A percentile compares a stretch with the other conserved stretches of the same genome.
Evolutionary conservation across 208 protist genomes (phyloP).

Genomic region (Wallacemonas rigidus): DNA sequence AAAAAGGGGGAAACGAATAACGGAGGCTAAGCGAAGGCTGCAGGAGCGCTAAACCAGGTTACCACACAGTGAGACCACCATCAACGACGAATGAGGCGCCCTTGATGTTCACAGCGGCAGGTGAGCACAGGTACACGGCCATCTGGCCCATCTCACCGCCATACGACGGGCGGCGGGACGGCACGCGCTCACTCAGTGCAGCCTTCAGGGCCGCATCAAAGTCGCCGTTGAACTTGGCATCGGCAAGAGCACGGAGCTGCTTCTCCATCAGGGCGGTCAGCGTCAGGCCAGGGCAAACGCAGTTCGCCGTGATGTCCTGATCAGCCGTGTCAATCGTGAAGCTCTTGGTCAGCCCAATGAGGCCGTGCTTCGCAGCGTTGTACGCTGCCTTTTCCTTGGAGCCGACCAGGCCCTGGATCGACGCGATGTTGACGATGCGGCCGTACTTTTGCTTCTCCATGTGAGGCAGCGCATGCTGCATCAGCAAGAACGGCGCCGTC

Average conservation of each 20-base stretch:
- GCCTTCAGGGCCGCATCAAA: conserved; percentile 23
- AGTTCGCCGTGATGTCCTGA: conserved; percentile 48
- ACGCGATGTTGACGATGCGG: conserved; percentile 55
- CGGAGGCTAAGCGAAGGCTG: neutral
- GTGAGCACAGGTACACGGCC: conserved; percentile 46
- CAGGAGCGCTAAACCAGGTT: too few relatives aligned
- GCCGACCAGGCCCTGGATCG: conserved; percentile 42
- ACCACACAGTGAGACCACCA: conserved; percentile 2
- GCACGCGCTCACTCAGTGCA: conserved; percentile 38
- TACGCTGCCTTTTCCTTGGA: conserved; percentile 53
- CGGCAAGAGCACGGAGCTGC: conserved; percentile 31
- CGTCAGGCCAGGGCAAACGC: conserved; percentile 47
- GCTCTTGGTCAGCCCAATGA: conserved; percentile 56
- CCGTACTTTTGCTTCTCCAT: conserved; percentile 43
- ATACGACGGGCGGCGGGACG: conserved; percentile 32
- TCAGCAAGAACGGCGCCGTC: conserved; percentile 40
- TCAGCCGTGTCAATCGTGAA: conserved; percentile 46
- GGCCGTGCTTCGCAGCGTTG: conserved; percentile 54
- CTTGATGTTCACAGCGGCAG: conserved; percentile 18
- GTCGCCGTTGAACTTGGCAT: conserved; percentile 27
- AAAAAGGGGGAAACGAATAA: conserved; percentile 3
- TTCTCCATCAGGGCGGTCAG: conserved; percentile 46
- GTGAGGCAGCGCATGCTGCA: conserved; percentile 32
- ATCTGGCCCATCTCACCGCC: conserved; percentile 34
- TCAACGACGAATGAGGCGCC: conserved; percentile 9